A percentile compares a stretch with the other conserved stretches of the same genome.
These are phyloP conservation scores for Deinandra increscens DNA, from an alignment of 129 eudicot genomes.

Conservation along the genomic window DNA sequence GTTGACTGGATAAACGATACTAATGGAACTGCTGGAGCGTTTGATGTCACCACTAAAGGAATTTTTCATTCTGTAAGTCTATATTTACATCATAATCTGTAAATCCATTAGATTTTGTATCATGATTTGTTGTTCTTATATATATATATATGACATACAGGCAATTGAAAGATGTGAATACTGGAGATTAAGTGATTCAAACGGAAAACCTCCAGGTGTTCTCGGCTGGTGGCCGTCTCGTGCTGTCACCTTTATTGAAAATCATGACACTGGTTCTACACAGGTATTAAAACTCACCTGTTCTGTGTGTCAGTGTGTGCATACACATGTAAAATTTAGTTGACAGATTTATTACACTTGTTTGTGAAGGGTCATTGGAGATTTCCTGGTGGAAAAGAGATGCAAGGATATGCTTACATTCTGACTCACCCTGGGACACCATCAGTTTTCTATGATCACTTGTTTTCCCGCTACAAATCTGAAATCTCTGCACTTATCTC, in stretches of 20 bases:
- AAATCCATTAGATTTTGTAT: neutral
- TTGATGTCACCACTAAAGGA: conserved; percentile 99
- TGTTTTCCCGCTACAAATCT: conserved; percentile 55
- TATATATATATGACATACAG: conserved; percentile 32
- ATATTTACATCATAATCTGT: neutral
- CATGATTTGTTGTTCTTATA: neutral
- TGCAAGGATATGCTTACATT: conserved; percentile 99
- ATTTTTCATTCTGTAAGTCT: conserved; percentile 84
- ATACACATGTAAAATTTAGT: neutral
- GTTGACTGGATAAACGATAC: conserved; percentile 93
- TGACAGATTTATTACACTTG: neutral
- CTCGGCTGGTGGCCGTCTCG: conserved; percentile 99
- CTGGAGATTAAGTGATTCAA: conserved; percentile 86
- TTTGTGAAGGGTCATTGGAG: conserved; percentile 92
- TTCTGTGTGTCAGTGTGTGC: neutral
- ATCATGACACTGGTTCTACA: conserved; percentile 99
- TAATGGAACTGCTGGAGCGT: conserved; percentile 84
- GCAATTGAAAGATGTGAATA: conserved; percentile 93
- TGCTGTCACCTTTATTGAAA: conserved; percentile 98
- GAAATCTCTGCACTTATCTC: conserved; percentile 68
- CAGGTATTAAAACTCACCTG: conserved; percentile 51
- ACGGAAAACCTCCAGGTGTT: conserved; percentile 96
- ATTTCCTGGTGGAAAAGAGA: conserved; percentile 98
- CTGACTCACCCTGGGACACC: conserved; percentile 98
- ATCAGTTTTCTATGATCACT: conserved; percentile 87